phyloP scores from a whole-genome alignment of 1,284 basidiomycete species.

The Fomes fomentarius region DNA sequence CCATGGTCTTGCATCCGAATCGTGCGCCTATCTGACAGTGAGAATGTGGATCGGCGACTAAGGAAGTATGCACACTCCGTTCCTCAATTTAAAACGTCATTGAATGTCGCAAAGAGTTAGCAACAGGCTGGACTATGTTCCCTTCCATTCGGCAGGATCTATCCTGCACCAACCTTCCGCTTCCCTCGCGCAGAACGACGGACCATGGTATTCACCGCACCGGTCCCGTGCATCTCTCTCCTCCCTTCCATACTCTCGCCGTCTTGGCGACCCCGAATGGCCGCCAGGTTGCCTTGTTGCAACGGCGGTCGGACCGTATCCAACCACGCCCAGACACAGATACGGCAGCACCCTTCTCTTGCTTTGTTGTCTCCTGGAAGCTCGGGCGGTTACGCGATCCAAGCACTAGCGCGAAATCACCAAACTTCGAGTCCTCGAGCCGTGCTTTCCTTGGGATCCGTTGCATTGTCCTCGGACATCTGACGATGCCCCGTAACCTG shows the following conservation, averaged over 20 bases:
- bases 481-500: too few species aligned
- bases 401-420: neutral
- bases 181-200: slow-evolving; percentile 4
- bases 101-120: neutral
- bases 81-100: neutral
- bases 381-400: neutral
- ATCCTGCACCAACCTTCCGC: neutral
- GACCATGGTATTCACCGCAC: slow-evolving; percentile 3
- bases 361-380: neutral
- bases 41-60: slow-evolving; percentile 5
- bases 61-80: neutral
- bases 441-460: neutral
- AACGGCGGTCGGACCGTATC: slow-evolving; percentile 1
- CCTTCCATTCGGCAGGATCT: too few species aligned
- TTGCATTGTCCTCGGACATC: neutral
- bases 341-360: neutral
- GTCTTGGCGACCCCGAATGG: slow-evolving; percentile 6
- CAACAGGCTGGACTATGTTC: too few species aligned
- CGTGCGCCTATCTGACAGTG: slow-evolving; percentile 2
- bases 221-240: neutral
- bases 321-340: neutral
- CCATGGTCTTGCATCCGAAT: too few species aligned
- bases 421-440: neutral
- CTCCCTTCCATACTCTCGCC: neutral
- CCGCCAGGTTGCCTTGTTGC: slow-evolving; percentile 3